Base-by-base conservation (phyloP, 2,329 filamentous ascomycete species). In the Botryosphaeria agaves region DNA sequence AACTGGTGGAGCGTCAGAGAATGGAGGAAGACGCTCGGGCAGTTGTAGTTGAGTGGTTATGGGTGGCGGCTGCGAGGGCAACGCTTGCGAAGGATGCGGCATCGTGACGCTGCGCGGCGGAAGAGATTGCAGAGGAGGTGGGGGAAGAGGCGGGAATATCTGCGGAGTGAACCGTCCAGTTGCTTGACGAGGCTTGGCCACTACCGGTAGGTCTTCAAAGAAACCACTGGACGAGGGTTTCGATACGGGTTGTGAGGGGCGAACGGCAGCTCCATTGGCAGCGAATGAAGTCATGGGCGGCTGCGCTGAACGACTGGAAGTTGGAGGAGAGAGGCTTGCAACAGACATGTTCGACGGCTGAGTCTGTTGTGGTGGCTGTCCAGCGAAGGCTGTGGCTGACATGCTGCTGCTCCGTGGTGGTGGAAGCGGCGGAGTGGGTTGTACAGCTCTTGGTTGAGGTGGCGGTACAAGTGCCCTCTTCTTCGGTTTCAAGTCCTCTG, bases 401-500 rank as follows among this genome's bases (percentile, higher is more conserved):
- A 74, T 64, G 46, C 76, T 81, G 37, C 65, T 70, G 41, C 64
- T 79, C 41, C 77, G 62, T 9, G 65, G 64, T 8, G 66, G 67
- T n/a, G n/a, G n/a, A n/a, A n/a, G n/a, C 4, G 64, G 61, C 8
- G 38, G 35, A 18, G 29, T 31, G 28, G 35, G 25, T 12, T 34
- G 32, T 18, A 35, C 34, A 12, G 56, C 49, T 9, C 44, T 49
- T 16, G 56, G 52, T 19, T 57, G 46, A 23, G 57, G 46, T 5
- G 57, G 48, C 18, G 63, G 55, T 32, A 40, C 41, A 20, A 55
- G 46, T 29, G 55, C 48, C 33, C 59, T 78, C 76, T 50, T 73
- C 64, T 44, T 77, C 16, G 64, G 72, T 41, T 77, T 78, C 18
- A 98, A 68, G 32, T 94, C 87, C 55, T 89, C 81, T 3, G 89